Base-by-base conservation (phyloP, 2,329 filamentous ascomycete genomes). In the Dothiorella sarmentorum region DNA sequence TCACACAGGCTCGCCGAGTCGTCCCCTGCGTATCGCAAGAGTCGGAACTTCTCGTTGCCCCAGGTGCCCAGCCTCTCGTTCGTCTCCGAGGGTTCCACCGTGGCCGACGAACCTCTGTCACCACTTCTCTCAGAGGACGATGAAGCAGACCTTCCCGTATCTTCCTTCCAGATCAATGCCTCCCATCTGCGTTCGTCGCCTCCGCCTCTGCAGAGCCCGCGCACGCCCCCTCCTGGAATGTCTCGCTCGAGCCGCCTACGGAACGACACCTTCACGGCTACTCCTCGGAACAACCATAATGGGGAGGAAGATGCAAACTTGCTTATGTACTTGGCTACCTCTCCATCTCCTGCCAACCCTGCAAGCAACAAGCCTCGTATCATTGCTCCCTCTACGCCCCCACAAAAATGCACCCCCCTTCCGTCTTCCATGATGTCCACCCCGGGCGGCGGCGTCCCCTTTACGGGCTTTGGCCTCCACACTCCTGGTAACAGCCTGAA, bases 361-460 rank as follows among this genome's bases (percentile, higher is more conserved):
- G 49, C 15, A 2, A 67, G 68, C 18, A 64, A 70, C 57, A 77
- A 76, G 64, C 71, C 81, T 43, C 76, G 78, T 51, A 77, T 81
- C 57, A 68, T 76, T 51, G 68, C 80, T 42, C 73, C 85, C 57
- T 80, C 82, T 27, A 85, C 83, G 11, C 79, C 83, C 80, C 78
- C 78, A 5, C 69, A 75, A 33, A 80, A 78, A 62, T 69, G 73
- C 3, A 81, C 78, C 64, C 89, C 84, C 55, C 78, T 89, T 62
- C 91, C 85, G 20, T 95, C 85, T 59, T 95, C 87, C 24, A 91
- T 93, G 84, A 93, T 94, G 89, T 88, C 85, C n/a, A 94, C 90
- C 10, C 90, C 90, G 1, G 85, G 86, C 43, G 83, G 84, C 61
- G 74, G 73, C 22, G 71, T 69, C 37, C 68, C 69, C 37, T 88